Percentiles rank a stretch among this genome's conserved stretches.
Evolutionary conservation across 73 alveolate genomes (phyloP).

Genomic region (Stentor coeruleus): DNA sequence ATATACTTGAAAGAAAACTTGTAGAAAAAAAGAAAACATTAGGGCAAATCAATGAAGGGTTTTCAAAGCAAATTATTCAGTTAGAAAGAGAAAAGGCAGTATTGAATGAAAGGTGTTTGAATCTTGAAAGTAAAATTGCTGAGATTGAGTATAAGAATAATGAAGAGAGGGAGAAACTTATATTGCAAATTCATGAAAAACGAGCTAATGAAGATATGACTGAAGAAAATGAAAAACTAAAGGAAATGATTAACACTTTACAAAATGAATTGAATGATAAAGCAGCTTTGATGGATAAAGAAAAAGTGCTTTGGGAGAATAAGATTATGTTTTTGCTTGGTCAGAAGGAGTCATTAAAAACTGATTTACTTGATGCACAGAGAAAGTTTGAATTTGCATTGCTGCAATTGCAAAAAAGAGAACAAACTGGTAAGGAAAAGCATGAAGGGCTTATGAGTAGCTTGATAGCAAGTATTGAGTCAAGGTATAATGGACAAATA

Average conservation of each 20-base stretch:
- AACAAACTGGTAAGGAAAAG: constrained; percentile 14
- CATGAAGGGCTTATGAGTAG: background rate
- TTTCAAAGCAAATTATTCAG: background rate
- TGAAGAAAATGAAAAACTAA: background rate
- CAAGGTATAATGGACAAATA: background rate
- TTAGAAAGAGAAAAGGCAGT: constrained; percentile 9
- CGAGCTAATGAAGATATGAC: background rate
- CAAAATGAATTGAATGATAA: background rate
- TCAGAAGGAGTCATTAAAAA: constrained; percentile 15
- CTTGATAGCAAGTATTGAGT: constrained; percentile 2
- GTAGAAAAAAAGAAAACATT: background rate
- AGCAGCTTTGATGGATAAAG: constrained; percentile 5
- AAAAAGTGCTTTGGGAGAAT: constrained; percentile 27
- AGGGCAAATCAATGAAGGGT: background rate
- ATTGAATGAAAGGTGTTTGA: background rate
- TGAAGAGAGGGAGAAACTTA: background rate
- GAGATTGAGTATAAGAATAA: background rate
- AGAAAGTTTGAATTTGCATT: constrained; percentile 16
- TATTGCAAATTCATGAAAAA: background rate
- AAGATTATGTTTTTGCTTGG: background rate
- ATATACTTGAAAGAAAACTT: background rate
- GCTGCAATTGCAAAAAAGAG: constrained; percentile 24
- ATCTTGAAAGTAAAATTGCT: background rate
- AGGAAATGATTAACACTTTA: background rate
- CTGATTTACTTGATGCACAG: constrained; percentile 27